A percentile compares a stretch with the other conserved stretches of the same genome.
Conservation (phyloP, 2,329 filamentous ascomycete genomes). For the Neocatenulostroma microsporum region DNA sequence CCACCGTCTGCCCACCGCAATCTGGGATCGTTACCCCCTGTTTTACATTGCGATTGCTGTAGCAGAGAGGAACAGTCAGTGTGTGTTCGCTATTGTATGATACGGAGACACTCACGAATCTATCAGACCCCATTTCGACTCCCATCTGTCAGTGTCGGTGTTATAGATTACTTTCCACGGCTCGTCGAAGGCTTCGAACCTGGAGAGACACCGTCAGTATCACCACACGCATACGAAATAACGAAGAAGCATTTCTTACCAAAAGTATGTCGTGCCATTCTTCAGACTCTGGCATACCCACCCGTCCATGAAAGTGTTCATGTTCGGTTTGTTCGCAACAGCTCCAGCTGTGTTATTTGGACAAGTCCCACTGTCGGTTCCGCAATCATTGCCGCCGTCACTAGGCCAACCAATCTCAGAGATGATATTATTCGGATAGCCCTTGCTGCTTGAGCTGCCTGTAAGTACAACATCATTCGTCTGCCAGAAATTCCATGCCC, state of each 20-base stretch:
- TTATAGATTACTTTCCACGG: constrained; percentile 84
- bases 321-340: constrained; percentile 67
- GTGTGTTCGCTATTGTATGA: no score
- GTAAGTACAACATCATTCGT: constrained; percentile 33
- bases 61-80: no score
- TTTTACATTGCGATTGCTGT: constrained; percentile 76
- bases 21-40: constrained; percentile 75
- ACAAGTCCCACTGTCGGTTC: constrained; percentile 45
- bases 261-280: constrained; percentile 89
- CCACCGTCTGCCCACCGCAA: constrained; percentile 63
- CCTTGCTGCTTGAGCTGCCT: constrained; percentile 49
- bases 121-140: constrained; percentile 93
- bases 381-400: constrained; percentile 71
- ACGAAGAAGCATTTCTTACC: constrained; percentile 45
- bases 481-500: constrained; percentile 81
- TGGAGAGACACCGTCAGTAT: constrained; percentile 10
- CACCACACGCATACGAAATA: constrained; percentile 6
- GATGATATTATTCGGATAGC: constrained; percentile 48
- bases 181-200: constrained; percentile 93
- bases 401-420: constrained; percentile 89
- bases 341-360: constrained; percentile 50
- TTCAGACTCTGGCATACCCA: constrained; percentile 75
- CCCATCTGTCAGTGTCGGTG: constrained; percentile 60
- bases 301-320: constrained; percentile 78
- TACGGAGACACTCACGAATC: no score